Evolutionary conservation across 352 stramenopile species (phyloP).

Genomic region (Globisporangium solare): DNA sequence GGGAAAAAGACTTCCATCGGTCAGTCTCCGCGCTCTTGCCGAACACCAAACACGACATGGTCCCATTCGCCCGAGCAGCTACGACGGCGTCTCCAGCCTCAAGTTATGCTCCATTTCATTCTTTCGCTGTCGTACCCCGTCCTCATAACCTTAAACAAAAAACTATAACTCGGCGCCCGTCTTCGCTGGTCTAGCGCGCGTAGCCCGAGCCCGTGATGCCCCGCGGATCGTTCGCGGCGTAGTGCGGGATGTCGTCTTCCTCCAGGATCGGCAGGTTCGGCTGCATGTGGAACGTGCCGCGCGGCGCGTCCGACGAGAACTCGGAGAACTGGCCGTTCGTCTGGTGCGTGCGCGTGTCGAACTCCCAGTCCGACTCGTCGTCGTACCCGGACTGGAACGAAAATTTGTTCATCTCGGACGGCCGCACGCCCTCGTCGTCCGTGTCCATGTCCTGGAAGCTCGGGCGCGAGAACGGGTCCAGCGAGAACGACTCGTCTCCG

Average conservation of each 20-base stretch:
- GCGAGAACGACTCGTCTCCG: constrained; percentile 54
- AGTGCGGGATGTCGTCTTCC: constrained; percentile 36
- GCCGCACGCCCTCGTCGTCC: constrained; percentile 39
- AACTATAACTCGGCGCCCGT: no score
- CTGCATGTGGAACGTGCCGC: constrained; percentile 53
- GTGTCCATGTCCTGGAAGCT: constrained; percentile 60
- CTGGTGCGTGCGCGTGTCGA: constrained; percentile 39
- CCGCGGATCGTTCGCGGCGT: constrained; percentile 23
- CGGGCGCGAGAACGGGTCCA: constrained; percentile 62
- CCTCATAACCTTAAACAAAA: no score
- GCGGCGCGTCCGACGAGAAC: constrained; percentile 21
- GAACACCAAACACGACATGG: neutral
- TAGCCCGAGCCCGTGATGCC: constrained; percentile 49
- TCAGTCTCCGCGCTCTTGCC: neutral
- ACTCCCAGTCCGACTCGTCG: constrained; percentile 70
- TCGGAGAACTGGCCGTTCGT: constrained; percentile 33
- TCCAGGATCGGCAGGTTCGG: constrained; percentile 57
- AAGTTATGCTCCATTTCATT: no score
- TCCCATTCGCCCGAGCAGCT: no score
- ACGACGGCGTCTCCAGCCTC: no score
- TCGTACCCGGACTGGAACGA: constrained; percentile 76
- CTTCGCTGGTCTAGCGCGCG: constrained; percentile 20
- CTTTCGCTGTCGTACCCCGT: no score
- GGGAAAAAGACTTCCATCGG: no score
- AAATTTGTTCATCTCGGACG: constrained; percentile 63